Conservation (phyloP, 495 filamentous ascomycete genomes). For the Xylaria flabelliformis region DNA sequence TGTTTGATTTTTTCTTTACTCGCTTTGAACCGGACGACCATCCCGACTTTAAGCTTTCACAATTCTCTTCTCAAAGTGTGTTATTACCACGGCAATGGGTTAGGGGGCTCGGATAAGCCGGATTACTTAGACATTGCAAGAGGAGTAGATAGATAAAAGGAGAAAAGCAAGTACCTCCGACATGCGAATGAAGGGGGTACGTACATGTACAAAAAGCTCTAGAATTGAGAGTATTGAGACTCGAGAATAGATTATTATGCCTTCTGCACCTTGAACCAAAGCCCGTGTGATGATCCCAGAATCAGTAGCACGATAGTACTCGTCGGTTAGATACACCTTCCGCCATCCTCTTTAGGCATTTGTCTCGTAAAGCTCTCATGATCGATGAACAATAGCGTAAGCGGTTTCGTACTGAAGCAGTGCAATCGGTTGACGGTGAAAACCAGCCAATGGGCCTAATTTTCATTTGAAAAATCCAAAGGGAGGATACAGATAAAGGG, state of each 20-base stretch:
- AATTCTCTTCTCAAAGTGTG: neutral
- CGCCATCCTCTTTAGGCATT: neutral
- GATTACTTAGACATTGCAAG: neutral
- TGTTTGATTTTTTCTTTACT: neutral
- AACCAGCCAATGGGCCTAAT: no score
- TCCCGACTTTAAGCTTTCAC: neutral
- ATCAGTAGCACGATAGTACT: neutral
- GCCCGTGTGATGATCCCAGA: neutral
- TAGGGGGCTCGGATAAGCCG: neutral
- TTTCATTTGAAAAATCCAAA: no score
- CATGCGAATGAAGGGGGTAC: neutral
- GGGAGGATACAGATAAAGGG: no score
- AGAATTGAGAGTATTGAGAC: neutral
- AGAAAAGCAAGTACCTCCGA: neutral
- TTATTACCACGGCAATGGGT: neutral
- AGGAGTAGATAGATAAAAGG: neutral
- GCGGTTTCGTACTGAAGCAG: neutral
- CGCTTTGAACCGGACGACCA: neutral
- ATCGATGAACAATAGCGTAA: neutral
- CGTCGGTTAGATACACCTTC: neutral
- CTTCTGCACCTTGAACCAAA: neutral
- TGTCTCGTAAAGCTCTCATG: neutral
- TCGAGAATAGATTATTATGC: neutral
- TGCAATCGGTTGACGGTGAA: no score
- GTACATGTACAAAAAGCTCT: neutral